These are phyloP conservation scores for Cucurbita pepo DNA, from an alignment of 306 rosid species.

Conservation along the genomic window DNA sequence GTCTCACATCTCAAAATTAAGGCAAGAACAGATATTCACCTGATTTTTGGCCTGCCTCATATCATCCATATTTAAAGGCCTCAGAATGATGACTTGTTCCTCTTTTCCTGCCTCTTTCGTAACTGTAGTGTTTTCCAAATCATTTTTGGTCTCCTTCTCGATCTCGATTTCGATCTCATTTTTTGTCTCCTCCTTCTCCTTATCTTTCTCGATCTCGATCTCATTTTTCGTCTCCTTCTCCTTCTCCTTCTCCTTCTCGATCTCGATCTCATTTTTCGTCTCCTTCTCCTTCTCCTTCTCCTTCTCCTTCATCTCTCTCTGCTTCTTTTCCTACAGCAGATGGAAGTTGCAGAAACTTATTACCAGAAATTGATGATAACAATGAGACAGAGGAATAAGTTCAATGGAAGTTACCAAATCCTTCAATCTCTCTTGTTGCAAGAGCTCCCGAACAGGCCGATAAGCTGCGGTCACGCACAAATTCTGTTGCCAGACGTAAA, in stretches of 20 bases:
- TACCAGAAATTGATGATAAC: not conserved
- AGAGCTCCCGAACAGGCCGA: slow-evolving; percentile 78
- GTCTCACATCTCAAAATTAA: not conserved
- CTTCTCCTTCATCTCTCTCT: slow-evolving; percentile 21
- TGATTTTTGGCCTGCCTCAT: slow-evolving; percentile 86
- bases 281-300: slow-evolving; percentile 32
- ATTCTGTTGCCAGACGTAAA: slow-evolving; percentile 45
- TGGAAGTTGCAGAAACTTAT: slow-evolving; percentile 1
- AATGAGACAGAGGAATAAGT: not conserved
- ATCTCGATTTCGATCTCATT: not conserved
- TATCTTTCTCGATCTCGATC: not conserved
- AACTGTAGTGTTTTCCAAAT: slow-evolving; percentile 31
- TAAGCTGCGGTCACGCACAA: slow-evolving; percentile 86
- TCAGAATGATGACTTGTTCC: slow-evolving; percentile 38
- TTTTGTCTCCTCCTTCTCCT: not conserved
- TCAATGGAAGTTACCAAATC: slow-evolving; percentile 36
- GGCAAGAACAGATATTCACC: slow-evolving; percentile 18
- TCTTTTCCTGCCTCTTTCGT: slow-evolving; percentile 39
- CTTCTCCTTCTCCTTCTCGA: slow-evolving; percentile 12
- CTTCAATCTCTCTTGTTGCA: slow-evolving; percentile 66
- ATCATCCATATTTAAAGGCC: slow-evolving; percentile 79
- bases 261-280: too few relatives aligned
- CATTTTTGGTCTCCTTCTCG: slow-evolving; percentile 19
- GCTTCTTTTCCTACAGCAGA: slow-evolving; percentile 53
- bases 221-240: not conserved